phyloP scores from a whole-genome alignment of 208 protist genomes.

The Vickermania spadyakhi region DNA sequence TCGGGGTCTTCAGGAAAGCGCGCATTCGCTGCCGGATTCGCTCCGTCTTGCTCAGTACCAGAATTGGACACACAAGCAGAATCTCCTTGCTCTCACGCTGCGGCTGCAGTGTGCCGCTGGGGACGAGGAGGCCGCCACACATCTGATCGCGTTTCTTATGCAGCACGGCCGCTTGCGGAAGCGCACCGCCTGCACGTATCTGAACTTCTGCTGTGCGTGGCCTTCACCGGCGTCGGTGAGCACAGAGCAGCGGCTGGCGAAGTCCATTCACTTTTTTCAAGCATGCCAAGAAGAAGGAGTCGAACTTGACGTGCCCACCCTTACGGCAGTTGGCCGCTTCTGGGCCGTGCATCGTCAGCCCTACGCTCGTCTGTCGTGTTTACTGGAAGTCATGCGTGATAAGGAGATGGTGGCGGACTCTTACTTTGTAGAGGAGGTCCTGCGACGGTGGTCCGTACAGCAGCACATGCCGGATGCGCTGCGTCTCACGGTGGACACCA shows the following conservation, averaged over 20 bases:
- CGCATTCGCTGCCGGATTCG: conserved; percentile 6
- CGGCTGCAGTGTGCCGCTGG: conserved; percentile 46
- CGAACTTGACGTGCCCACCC: conserved; percentile 33
- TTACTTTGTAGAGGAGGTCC: conserved; percentile 24
- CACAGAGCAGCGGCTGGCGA: conserved; percentile 8
- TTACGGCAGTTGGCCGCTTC: conserved; percentile 29
- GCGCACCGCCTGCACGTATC: conserved; percentile 41
- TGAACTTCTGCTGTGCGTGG: conserved; percentile 54
- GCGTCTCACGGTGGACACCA: background rate
- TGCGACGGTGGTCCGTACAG: conserved; percentile 28
- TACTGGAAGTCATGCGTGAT: conserved; percentile 52
- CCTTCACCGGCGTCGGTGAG: background rate
- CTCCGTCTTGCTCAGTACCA: conserved; percentile 7
- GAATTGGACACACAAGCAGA: conserved; percentile 38
- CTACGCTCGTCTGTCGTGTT: conserved; percentile 23
- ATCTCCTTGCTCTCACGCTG: conserved; percentile 43
- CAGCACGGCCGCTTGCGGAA: conserved; percentile 28
- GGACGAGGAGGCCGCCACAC: conserved; percentile 27
- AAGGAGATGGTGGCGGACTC: conserved; percentile 22
- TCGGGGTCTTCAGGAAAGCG: conserved; percentile 7
- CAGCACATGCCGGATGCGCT: background rate
- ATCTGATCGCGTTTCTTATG: conserved; percentile 48
- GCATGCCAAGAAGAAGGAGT: conserved; percentile 29
- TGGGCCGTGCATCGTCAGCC: conserved; percentile 38
- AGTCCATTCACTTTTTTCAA: conserved; percentile 35